phyloP scores from a whole-genome alignment of 495 filamentous ascomycete genomes.

The Lophiostoma macrostomum region DNA sequence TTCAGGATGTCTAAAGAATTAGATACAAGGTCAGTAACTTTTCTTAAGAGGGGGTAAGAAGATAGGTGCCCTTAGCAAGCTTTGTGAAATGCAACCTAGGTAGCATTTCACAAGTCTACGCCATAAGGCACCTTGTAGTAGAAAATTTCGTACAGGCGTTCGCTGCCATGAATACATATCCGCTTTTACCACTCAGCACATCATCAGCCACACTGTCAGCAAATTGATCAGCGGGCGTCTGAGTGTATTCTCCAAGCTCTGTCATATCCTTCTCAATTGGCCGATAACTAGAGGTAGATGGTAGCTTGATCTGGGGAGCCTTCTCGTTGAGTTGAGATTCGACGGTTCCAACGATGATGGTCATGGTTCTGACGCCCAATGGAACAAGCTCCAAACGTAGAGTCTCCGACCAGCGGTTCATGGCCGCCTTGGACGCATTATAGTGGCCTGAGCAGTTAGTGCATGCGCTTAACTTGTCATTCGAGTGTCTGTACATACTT shows the following conservation, averaged over 20 bases:
- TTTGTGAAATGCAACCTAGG: too few relatives aligned
- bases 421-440: conserved; percentile 27
- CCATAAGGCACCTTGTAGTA: too few relatives aligned
- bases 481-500: background rate
- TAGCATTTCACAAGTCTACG: too few relatives aligned
- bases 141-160: too few relatives aligned
- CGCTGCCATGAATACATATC: too few relatives aligned
- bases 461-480: too few relatives aligned
- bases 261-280: conserved; percentile 2
- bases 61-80: too few relatives aligned
- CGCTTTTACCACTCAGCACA: conserved; percentile 4
- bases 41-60: too few relatives aligned
- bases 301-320: background rate
- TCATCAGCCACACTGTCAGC: conserved; percentile 5
- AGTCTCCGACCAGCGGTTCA: conserved; percentile 12
- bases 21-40: too few relatives aligned
- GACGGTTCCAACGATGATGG: conserved; percentile 19
- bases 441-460: conserved; percentile 7
- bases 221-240: too few relatives aligned
- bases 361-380: conserved; percentile 18
- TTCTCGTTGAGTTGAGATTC: conserved; percentile 3
- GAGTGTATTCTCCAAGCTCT: background rate
- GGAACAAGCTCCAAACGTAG: conserved; percentile 23
- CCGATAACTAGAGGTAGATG: conserved; percentile 5
- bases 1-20: too few relatives aligned